These are phyloP conservation scores for Exserohilum turcica DNA, from an alignment of 2,329 filamentous ascomycete genomes.

Conservation along the genomic window DNA sequence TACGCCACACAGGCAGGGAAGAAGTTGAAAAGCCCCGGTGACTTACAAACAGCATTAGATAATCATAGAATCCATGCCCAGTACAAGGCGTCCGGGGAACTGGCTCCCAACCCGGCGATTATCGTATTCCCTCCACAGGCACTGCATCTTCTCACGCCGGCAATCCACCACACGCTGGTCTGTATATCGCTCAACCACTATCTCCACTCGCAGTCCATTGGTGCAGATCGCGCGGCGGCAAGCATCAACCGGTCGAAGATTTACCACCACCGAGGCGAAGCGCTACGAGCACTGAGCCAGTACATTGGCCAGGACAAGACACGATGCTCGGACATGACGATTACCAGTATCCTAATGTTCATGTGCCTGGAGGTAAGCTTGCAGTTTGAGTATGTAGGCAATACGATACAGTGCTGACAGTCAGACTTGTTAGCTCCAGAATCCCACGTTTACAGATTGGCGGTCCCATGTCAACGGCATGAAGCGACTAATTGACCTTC, in stretches of 20 bases:
- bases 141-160: conserved; percentile 36
- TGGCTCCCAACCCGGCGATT: conserved; percentile 37
- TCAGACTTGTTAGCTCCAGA: conserved; percentile 29
- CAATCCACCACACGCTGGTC: conserved; percentile 37
- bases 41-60: conserved; percentile 21
- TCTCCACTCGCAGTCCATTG: conserved; percentile 23
- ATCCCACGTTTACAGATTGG: conserved; percentile 29
- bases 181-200: conserved; percentile 35
- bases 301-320: conserved; percentile 33
- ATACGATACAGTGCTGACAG: no score
- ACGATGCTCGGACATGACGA: conserved; percentile 30
- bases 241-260: conserved; percentile 27
- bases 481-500: conserved; percentile 33
- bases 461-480: conserved; percentile 36
- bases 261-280: conserved; percentile 36
- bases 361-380: conserved; percentile 38
- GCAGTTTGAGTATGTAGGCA: no score
- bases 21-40: not conserved
- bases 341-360: conserved; percentile 38
- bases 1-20: not conserved
- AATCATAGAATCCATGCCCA: conserved; percentile 34
- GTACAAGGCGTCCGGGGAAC: conserved; percentile 13
- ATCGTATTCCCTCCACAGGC: conserved; percentile 31
- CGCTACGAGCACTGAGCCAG: conserved; percentile 32
- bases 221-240: conserved; percentile 11